Evolutionary conservation across 2,329 filamentous ascomycete species (phyloP).

Genomic region (Tolypocladium album): DNA sequence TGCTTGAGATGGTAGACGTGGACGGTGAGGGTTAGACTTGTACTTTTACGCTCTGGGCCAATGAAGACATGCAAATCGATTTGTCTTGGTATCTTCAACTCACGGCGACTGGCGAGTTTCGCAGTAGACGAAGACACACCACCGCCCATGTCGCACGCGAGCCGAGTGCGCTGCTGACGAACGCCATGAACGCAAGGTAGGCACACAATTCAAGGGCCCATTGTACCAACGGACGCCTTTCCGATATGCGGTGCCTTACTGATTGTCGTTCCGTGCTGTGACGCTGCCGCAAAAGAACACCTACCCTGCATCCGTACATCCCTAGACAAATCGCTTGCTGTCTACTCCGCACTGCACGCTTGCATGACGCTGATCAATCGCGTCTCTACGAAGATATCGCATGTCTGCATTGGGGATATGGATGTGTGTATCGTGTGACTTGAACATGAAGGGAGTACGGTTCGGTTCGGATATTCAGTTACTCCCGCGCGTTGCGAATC

Average conservation of each 20-base stretch:
- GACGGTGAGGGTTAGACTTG: slow-evolving; percentile 14
- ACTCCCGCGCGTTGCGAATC: neutral
- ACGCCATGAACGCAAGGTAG: neutral
- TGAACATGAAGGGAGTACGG: neutral
- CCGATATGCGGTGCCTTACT: neutral
- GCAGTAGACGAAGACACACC: neutral
- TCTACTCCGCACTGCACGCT: neutral
- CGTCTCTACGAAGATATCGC: neutral
- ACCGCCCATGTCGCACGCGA: neutral
- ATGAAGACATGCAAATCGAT: slow-evolving; percentile 1
- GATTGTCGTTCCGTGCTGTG: neutral
- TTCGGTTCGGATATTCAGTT: neutral
- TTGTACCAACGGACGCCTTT: neutral
- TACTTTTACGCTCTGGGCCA: slow-evolving; percentile 22
- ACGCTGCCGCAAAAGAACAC: neutral
- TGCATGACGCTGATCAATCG: neutral
- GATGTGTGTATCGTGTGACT: neutral
- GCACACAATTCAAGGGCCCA: neutral
- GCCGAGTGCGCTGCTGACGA: neutral
- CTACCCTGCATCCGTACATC: too few relatives aligned
- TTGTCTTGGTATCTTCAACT: neutral
- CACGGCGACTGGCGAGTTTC: neutral
- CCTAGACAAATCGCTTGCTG: neutral
- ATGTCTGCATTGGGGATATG: too few relatives aligned
- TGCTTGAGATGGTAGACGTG: slow-evolving; percentile 30